A percentile compares a stretch with the other conserved stretches of the same genome.
Conservation (phyloP, 2,329 filamentous ascomycete genomes). For the Hypoxylon rubiginosum region DNA sequence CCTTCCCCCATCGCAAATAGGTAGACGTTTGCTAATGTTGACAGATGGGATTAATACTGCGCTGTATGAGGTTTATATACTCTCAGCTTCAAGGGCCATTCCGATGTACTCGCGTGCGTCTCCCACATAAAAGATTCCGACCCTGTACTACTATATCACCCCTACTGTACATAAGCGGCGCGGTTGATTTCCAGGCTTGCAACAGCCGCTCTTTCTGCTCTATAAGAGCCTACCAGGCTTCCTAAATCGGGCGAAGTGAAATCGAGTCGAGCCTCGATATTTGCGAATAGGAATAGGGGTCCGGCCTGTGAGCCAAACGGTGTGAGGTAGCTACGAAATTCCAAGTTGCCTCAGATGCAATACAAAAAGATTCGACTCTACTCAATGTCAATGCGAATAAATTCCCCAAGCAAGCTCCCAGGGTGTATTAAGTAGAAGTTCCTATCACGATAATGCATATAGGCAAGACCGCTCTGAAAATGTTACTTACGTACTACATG, state of each 20-base stretch:
- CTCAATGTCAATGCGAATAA: neutral
- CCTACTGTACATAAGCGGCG: slow-evolving; percentile 36
- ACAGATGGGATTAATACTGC: slow-evolving; percentile 51
- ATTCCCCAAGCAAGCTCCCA: neutral
- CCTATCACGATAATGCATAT: no score
- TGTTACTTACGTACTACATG: no score
- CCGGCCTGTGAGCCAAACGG: neutral
- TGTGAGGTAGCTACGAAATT: neutral
- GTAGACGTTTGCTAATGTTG: slow-evolving; percentile 18
- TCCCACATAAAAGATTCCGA: slow-evolving; percentile 1
- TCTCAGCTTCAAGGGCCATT: slow-evolving; percentile 1
- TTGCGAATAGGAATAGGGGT: slow-evolving; percentile 1
- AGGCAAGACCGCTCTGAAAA: no score
- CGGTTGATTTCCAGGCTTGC: slow-evolving; percentile 20
- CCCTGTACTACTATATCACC: slow-evolving; percentile 37
- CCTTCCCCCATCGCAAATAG: slow-evolving; percentile 5
- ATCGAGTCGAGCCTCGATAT: slow-evolving; percentile 6
- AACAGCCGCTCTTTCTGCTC: slow-evolving; percentile 8
- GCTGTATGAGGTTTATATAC: neutral
- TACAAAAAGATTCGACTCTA: slow-evolving; percentile 5
- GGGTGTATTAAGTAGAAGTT: neutral
- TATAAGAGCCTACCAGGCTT: slow-evolving; percentile 1
- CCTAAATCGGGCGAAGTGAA: slow-evolving; percentile 4
- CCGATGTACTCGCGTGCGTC: slow-evolving; percentile 9
- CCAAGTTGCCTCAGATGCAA: slow-evolving; percentile 4